Base-by-base conservation (phyloP, 2,329 filamentous ascomycete species). In the Purpureocillium takamizusanense region DNA sequence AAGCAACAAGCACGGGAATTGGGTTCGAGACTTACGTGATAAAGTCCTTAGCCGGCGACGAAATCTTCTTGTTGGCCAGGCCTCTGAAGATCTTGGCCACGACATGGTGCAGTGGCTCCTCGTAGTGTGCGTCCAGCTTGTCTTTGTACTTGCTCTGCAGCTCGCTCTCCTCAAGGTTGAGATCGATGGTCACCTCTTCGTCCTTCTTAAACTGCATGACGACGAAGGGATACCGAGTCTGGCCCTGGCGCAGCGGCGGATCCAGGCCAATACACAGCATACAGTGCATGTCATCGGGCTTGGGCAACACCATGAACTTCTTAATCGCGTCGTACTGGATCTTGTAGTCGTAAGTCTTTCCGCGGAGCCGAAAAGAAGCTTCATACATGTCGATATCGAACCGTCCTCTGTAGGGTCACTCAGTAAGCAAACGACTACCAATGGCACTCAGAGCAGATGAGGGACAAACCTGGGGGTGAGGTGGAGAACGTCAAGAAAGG, bases 381-480 rank as follows among this genome's bases (percentile, higher is more conserved):
- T 97, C 92, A 74, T 98, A 98, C 84, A 98, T 95, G 62, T 98
- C 92, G 66, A 98, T 95, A 61, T 97, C 92, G 73, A 98, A 98
- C 50, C 92, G 90, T 61, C 92, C 94, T 84, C 92, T 89, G 63
- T 44, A 45, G 32, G 36, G n/a, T 10, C 9, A 16, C 4, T 9
- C 11, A n/a, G 33, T 39, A 14, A 35, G 30, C 11, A 18, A 13
- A 7, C 28, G 28, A 12, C 28, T 12, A 7, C 28, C 12, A 30
- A 30, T 13, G 11, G 4, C 11, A 12, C n/a, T 12, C 7, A 12
- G 32, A 23, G 27, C n/a, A n/a, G n/a, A n/a, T n/a, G n/a, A n/a
- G n/a, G n/a, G 28, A 39, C 42, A 12, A 66, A 86, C 85, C 85
- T 86, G 46, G 92, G 92, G 11, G 92, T 98, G 55, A 98, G 84